Evolutionary conservation across 352 stramenopile genomes (phyloP), one percentile per base, ranked within the genome.

Genomic region (Globisporangium takayamanum): DNA sequence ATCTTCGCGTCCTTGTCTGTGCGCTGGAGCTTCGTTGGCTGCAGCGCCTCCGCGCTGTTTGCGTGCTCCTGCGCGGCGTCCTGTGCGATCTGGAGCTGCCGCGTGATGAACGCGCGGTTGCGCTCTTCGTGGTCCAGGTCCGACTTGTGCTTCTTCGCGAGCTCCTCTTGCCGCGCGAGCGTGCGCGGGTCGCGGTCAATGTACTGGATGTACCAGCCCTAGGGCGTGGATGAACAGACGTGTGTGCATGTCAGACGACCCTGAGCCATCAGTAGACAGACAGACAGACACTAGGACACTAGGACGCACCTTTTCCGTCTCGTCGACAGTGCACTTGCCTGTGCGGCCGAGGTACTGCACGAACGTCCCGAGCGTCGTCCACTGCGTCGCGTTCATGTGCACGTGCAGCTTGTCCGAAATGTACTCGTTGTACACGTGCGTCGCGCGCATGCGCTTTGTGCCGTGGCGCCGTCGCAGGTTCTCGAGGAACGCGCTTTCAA

Each of bases 371-470:
- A 99, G 81, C 20, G 96, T 98, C 26, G 85, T 87, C 97, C 97
- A 99, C 61, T 97, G 92, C 18, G 97, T 99, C 0, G 96, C 86
- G 76, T 99, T 99, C 97, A 99, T 99, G 72, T 99, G 97, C 50
- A 99, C 80, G 71, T 99, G 97, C 58, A 97, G 62, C 74, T 99
- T 99, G 81, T 99, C 97, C 14, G 89, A 71, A 70, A 99, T 99
- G 63, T 99, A 97, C 74, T 99, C 97, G 73, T 99, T 98, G 81
- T 99, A 99, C 4, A 99, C 86, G 50, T 89, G 81, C 53, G 98
- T 99, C 25, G 97, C 96, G 48, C 95, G 91, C 62, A 99, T 96
- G 26, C 93, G 78, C 73, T 99, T 98, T 25, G 95, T 98, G 8
- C 95, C 90, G 69, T 99, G 97, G 22, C 95, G 78, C 11, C 94